A percentile compares a stretch with the other conserved stretches of the same genome.
Evolutionary conservation across 1,284 basidiomycete genomes (phyloP).

Genomic region (Hymenochaete sp.): DNA sequence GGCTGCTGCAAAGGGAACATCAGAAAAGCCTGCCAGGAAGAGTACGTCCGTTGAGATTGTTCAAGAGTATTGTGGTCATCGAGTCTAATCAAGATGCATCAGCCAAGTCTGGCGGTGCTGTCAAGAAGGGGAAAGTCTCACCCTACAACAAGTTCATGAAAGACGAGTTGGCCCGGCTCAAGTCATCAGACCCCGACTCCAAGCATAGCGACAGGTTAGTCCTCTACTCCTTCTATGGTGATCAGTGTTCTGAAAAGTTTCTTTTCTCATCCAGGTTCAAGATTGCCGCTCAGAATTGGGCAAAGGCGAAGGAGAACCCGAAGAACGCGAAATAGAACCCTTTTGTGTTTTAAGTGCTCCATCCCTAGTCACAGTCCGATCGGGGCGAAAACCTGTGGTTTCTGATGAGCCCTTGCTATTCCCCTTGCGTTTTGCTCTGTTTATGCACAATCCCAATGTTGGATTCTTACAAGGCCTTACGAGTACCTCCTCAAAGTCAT

Average conservation of each 20-base stretch:
- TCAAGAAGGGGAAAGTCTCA: constrained; percentile 45
- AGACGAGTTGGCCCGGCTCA: constrained; percentile 60
- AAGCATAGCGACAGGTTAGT: constrained; percentile 62
- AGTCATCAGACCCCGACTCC: constrained; percentile 60
- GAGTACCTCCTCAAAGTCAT: no score
- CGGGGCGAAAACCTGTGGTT: not conserved
- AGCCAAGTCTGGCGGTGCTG: constrained; percentile 32
- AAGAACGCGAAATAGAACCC: constrained; percentile 28
- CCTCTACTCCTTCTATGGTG: constrained; percentile 1
- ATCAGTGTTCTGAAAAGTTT: no score
- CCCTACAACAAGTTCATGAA: constrained; percentile 74
- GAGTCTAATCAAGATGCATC: constrained; percentile 15
- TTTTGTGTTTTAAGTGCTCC: constrained; percentile 15
- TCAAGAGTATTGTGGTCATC: constrained; percentile 12
- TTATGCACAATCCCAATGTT: no score
- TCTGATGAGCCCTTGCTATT: not conserved
- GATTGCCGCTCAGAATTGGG: constrained; percentile 67
- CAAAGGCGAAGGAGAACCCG: constrained; percentile 60
- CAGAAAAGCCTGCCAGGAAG: constrained; percentile 30
- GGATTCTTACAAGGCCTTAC: no score
- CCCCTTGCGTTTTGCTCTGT: not conserved
- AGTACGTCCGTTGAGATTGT: constrained; percentile 13
- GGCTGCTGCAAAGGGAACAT: constrained; percentile 19
- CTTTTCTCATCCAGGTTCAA: constrained; percentile 47
- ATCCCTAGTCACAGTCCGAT: constrained; percentile 10